Evolutionary conservation across 1,284 basidiomycete species (phyloP).

Genomic region (Puccinia coronata): DNA sequence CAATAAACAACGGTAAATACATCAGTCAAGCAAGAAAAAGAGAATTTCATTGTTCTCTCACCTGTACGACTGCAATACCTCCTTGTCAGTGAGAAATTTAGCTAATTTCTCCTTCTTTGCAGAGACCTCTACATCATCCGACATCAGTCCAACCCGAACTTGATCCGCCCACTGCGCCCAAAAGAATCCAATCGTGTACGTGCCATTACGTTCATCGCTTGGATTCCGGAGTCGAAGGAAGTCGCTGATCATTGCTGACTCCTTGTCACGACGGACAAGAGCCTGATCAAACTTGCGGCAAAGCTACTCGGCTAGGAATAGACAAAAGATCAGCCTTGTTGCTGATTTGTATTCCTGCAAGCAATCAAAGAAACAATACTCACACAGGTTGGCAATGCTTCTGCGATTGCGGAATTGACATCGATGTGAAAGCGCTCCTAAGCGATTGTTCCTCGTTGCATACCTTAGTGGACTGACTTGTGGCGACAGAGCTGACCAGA

Average conservation of each 20-base stretch:
- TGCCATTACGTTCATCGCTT: background rate
- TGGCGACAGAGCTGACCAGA: background rate
- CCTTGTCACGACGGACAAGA: background rate
- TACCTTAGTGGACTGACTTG: slow-evolving; percentile 25
- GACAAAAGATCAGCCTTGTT: background rate
- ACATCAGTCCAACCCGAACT: background rate
- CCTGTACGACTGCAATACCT: background rate
- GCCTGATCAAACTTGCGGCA: background rate
- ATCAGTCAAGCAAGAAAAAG: too few relatives aligned
- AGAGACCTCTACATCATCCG: background rate
- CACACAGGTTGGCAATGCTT: background rate
- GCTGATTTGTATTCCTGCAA: background rate
- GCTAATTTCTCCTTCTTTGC: background rate
- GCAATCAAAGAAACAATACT: background rate
- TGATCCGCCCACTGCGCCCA: background rate
- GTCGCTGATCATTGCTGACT: background rate
- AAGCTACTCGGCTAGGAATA: background rate
- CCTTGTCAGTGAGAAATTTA: background rate
- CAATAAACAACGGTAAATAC: too few relatives aligned
- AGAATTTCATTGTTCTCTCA: background rate
- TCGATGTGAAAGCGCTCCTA: background rate
- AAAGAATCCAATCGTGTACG: background rate
- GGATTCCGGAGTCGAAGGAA: background rate
- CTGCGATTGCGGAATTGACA: background rate
- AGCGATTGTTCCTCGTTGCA: background rate